A percentile compares a stretch with the other conserved stretches of the same genome.
These are phyloP conservation scores for Escallonia herrerae DNA, from an alignment of 129 eudicot genomes.

Conservation along the genomic window DNA sequence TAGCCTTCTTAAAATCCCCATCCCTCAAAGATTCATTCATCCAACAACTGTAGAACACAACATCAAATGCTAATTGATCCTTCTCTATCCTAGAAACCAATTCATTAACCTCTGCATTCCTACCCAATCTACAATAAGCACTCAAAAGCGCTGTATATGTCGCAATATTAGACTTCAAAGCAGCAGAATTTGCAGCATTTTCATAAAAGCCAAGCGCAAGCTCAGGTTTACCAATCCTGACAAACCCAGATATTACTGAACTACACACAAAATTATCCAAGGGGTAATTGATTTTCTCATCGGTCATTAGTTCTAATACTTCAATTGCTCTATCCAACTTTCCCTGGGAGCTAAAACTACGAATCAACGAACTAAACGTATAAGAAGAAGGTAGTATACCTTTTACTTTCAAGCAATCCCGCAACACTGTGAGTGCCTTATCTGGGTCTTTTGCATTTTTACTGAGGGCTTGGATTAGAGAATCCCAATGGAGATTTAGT, in stretches of 20 bases:
- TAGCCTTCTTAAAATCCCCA: slow-evolving; percentile 39
- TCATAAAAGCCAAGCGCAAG: slow-evolving; percentile 65
- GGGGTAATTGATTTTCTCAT: slow-evolving; percentile 48
- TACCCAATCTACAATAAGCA: slow-evolving; percentile 55
- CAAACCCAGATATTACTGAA: slow-evolving; percentile 61
- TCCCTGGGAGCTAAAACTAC: slow-evolving; percentile 38
- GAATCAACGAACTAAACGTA: slow-evolving; percentile 48
- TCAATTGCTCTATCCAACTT: slow-evolving; percentile 59
- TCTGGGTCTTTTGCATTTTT: slow-evolving; percentile 40
- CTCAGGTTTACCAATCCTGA: slow-evolving; percentile 55
- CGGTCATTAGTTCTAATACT: slow-evolving; percentile 49
- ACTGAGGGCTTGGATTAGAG: slow-evolving; percentile 40
- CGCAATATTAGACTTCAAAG: slow-evolving; percentile 39
- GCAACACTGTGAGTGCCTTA: slow-evolving; percentile 45
- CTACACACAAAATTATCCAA: slow-evolving; percentile 66
- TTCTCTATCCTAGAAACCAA: slow-evolving; percentile 41
- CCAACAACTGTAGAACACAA: slow-evolving; percentile 64
- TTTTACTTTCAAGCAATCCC: slow-evolving; percentile 27
- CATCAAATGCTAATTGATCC: slow-evolving; percentile 42
- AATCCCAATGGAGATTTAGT: slow-evolving; percentile 34
- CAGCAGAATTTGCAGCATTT: slow-evolving; percentile 39
- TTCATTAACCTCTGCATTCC: slow-evolving; percentile 26
- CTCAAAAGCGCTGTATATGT: slow-evolving; percentile 52
- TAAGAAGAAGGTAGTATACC: slow-evolving; percentile 49
- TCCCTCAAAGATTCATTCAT: slow-evolving; percentile 46